Percentiles rank a stretch among this genome's conserved stretches.
phyloP scores from a whole-genome alignment of 768 basidiomycete genomes.

The Coprinopsis marcescibilis region DNA sequence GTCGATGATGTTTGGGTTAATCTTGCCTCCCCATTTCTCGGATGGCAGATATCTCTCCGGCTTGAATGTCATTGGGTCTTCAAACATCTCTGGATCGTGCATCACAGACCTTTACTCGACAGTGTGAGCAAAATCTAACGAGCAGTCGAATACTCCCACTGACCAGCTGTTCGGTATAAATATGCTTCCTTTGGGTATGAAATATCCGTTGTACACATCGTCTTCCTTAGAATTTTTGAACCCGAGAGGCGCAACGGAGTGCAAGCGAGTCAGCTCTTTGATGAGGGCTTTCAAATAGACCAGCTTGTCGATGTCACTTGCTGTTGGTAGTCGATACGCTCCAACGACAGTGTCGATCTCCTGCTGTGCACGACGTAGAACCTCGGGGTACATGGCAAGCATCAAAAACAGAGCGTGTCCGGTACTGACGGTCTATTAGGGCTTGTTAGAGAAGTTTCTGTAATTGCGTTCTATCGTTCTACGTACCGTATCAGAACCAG shows the following conservation, averaged over 20 bases:
- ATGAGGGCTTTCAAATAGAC: conserved; percentile 32
- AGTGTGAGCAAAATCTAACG: background rate
- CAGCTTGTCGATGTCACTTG: conserved; percentile 17
- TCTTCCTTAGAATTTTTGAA: too few relatives aligned
- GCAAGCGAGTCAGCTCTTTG: conserved; percentile 24
- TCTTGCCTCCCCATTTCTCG: conserved; percentile 7
- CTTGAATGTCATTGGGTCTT: conserved; percentile 10
- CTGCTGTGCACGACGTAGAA: conserved; percentile 30
- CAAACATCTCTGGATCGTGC: conserved; percentile 10
- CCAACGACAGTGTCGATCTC: conserved; percentile 35
- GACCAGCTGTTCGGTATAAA: conserved; percentile 15
- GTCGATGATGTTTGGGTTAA: background rate
- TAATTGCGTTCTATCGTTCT: background rate
- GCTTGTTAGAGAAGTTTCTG: background rate
- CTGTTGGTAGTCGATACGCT: conserved; percentile 30
- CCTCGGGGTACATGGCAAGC: conserved; percentile 32
- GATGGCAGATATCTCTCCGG: conserved; percentile 10
- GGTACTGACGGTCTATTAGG: background rate
- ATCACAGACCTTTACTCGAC: conserved; percentile 10
- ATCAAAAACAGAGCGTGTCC: conserved; percentile 15
- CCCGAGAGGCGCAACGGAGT: conserved; percentile 14
- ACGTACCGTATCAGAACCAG: conserved; percentile 1
- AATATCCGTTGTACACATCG: conserved; percentile 12
- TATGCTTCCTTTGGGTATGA: conserved; percentile 12
- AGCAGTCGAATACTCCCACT: conserved; percentile 2